A percentile compares a stretch with the other conserved stretches of the same genome.
phyloP scores from a whole-genome alignment of 768 basidiomycete species.

The Amanita brunnescens region DNA sequence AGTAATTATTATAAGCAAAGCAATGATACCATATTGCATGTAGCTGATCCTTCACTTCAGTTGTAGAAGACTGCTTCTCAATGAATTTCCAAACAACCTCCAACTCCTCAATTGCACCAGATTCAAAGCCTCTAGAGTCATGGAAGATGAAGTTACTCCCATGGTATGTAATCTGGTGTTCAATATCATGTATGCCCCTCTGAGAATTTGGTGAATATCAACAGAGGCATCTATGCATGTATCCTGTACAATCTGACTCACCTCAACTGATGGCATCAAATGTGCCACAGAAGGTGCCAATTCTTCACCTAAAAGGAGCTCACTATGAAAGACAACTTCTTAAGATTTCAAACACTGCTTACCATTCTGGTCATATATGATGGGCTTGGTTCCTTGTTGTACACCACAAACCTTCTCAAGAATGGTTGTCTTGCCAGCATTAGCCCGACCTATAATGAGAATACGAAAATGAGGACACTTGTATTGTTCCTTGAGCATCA shows the following conservation, averaged over 20 bases:
- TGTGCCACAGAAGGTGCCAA: too few species aligned
- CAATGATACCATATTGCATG: constrained; percentile 29
- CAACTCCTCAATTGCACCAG: constrained; percentile 22
- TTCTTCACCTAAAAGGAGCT: too few species aligned
- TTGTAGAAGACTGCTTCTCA: constrained; percentile 11
- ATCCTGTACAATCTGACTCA: neutral
- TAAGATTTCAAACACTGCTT: neutral
- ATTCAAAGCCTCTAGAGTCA: constrained; percentile 33
- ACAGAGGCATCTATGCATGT: neutral
- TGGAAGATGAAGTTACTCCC: constrained; percentile 31
- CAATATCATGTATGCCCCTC: constrained; percentile 28
- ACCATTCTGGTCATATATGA: constrained; percentile 13
- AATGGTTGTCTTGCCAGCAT: constrained; percentile 29
- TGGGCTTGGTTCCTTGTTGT: constrained; percentile 17
- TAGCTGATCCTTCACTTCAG: constrained; percentile 18
- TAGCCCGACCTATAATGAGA: constrained; percentile 30
- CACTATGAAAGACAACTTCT: too few species aligned
- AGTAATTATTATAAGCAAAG: neutral
- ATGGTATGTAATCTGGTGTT: constrained; percentile 19
- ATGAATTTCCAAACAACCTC: constrained; percentile 24
- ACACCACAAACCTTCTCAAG: constrained; percentile 15
- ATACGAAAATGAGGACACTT: constrained; percentile 26
- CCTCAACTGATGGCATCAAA: neutral
- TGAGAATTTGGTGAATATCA: constrained; percentile 2
- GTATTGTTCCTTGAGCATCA: constrained; percentile 12